phyloP scores from a whole-genome alignment of 345 rosid genomes.

The Atalantia buxifolia region DNA sequence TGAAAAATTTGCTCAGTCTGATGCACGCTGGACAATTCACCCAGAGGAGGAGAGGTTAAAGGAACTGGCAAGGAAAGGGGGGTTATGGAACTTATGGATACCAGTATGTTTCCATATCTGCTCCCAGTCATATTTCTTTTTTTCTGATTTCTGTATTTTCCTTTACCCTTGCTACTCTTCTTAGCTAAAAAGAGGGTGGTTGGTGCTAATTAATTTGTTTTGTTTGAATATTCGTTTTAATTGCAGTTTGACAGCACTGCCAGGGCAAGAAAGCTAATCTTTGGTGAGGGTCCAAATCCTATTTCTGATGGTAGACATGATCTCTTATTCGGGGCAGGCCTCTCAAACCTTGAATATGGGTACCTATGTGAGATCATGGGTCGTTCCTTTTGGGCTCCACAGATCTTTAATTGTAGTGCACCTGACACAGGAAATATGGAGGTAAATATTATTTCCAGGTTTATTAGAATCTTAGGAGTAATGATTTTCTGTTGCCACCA shows the following conservation, averaged over 20 bases:
- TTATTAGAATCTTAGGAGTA: background rate
- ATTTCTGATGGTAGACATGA: conserved; percentile 26
- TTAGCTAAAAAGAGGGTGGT: background rate
- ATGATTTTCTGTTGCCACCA: background rate
- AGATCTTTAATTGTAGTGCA: conserved; percentile 92
- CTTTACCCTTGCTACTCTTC: background rate
- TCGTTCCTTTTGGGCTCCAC: conserved; percentile 94
- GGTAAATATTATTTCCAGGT: conserved; percentile 41
- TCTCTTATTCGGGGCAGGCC: conserved; percentile 80
- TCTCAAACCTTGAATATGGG: conserved; percentile 94
- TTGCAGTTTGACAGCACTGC: conserved; percentile 87
- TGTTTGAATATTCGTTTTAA: conserved; percentile 15
- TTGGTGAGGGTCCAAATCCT: conserved; percentile 31
- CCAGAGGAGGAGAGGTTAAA: conserved; percentile 90
- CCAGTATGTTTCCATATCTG: conserved; percentile 51
- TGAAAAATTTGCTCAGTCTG: conserved; percentile 68
- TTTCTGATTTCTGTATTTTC: conserved; percentile 5
- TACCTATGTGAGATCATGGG: conserved; percentile 99
- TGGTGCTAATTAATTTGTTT: background rate
- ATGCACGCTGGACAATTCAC: conserved; percentile 79
- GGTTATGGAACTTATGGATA: conserved; percentile 88
- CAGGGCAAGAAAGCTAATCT: conserved; percentile 68
- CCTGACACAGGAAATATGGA: conserved; percentile 99
- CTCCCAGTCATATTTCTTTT: conserved; percentile 9
- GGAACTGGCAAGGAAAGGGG: conserved; percentile 84